Evolutionary conservation across 306 rosid species (phyloP).

Genomic region (Parietaria judaica): DNA sequence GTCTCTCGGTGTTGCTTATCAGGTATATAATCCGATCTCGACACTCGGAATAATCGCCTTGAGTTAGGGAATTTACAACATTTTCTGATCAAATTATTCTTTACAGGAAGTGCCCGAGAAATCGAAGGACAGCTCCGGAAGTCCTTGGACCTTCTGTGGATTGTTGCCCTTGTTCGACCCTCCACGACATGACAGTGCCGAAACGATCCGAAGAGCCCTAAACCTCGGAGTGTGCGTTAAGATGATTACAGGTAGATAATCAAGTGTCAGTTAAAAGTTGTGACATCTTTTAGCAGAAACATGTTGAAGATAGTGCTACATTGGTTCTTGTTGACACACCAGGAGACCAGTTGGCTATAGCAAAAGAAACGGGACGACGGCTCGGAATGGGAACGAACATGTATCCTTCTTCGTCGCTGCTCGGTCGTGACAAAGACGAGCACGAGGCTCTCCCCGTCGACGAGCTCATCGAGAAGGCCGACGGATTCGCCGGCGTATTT

Average conservation of each 20-base stretch:
- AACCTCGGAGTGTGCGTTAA: conserved; percentile 80
- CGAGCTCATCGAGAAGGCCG: conserved; percentile 81
- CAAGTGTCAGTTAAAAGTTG: not conserved
- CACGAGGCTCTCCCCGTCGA: conserved; percentile 71
- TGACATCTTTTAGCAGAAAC: not conserved
- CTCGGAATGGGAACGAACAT: conserved; percentile 95
- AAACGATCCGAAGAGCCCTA: conserved; percentile 82
- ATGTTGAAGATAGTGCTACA: conserved; percentile 2
- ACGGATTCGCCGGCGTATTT: conserved; percentile 88
- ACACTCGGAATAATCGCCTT: not conserved
- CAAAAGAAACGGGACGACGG: conserved; percentile 81
- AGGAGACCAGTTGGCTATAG: conserved; percentile 87
- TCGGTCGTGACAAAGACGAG: conserved; percentile 51
- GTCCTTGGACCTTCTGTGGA: conserved; percentile 82
- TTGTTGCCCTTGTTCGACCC: conserved; percentile 88
- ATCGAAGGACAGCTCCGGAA: conserved; percentile 64
- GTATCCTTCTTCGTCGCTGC: conserved; percentile 85
- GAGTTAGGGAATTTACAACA: not conserved
- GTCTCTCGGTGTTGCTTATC: conserved; percentile 74
- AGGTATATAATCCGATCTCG: conserved; percentile 33
- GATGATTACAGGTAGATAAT: conserved; percentile 72
- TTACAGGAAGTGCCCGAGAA: conserved; percentile 69
- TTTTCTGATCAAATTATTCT: not conserved
- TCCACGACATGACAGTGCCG: conserved; percentile 88
- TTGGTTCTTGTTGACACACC: conserved; percentile 12